Percentiles rank a stretch among this genome's conserved stretches.
Evolutionary conservation across 2,329 filamentous ascomycete genomes (phyloP).

Genomic region (Exophiala viscosa): DNA sequence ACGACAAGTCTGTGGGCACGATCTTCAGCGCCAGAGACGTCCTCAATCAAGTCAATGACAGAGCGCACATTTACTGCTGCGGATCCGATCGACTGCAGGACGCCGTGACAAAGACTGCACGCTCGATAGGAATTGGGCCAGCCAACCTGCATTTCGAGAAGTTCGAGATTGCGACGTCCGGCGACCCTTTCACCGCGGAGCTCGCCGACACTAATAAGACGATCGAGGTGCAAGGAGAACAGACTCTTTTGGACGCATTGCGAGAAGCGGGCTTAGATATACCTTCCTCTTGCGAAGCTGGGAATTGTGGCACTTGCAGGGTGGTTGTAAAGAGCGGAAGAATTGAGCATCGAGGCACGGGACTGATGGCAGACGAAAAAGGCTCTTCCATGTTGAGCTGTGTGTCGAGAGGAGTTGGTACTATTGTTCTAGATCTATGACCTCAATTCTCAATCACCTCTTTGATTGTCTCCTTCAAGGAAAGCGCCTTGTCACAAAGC

Average conservation of each 20-base stretch:
- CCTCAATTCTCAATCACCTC: not conserved
- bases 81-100: conserved; percentile 7
- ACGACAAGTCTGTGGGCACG: conserved; percentile 12
- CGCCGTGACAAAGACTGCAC: not conserved
- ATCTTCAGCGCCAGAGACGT: conserved; percentile 1
- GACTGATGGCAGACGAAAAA: conserved; percentile 11
- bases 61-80: conserved; percentile 13
- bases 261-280: conserved; percentile 14
- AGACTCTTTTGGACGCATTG: conserved; percentile 13
- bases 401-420: conserved; percentile 15
- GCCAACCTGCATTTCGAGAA: conserved; percentile 13
- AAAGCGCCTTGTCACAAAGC: conserved; percentile 13
- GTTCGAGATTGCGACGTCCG: conserved; percentile 13
- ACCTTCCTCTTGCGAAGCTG: conserved; percentile 15
- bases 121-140: conserved; percentile 2
- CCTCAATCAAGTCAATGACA: conserved; percentile 1
- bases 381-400: conserved; percentile 15
- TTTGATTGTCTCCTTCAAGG: not conserved
- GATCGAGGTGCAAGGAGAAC: conserved; percentile 4
- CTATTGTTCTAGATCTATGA: conserved; percentile 13
- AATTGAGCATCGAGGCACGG: conserved; percentile 12
- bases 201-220: conserved; percentile 6
- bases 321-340: conserved; percentile 13
- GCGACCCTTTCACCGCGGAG: conserved; percentile 10
- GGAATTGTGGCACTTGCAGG: conserved; percentile 16